Evolutionary conservation across 345 rosid species (phyloP), one percentile per base, ranked within the genome.

Genomic region (Murraya koenigii): DNA sequence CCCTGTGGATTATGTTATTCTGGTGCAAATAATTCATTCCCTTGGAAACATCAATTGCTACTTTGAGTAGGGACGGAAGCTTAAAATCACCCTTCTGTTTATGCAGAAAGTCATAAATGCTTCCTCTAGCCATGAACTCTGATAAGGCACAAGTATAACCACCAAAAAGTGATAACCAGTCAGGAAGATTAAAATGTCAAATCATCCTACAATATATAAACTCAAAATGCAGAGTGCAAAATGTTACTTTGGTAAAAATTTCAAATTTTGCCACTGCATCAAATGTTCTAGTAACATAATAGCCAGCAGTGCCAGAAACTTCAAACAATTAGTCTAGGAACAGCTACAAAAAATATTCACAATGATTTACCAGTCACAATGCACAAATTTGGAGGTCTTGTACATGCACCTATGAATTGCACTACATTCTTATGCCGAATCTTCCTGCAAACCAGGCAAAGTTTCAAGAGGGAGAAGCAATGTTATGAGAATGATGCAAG

Each of bases 21-120:
- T 91, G 97, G 86, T 94, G 99, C 80, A 96, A 86, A 87, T 91
- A 96, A 79, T 88, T 88, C 99, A 96, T 96, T 84, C 99, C 99
- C 89, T 92, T 94, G 33, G 99, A 88, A 36, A 96, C 89, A 73
- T 92, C 98, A 66, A 90, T 81, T 32, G 95, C 97, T 66, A 90
- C 93, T 90, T 89, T 92, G 82, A 96, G 94, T 68, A 96, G 87
- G 80, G 90, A 74, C 35, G 89, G 93, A 85, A 92, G 89, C 85
- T 86, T 89, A 77, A 96, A 94, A 23, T 84, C 90, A 68, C 97
- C 98, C 81, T 86, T 89, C 63, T 88, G 92, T 81, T 91, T 91
- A 83, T 96, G 99, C 63, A 96, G 90, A 86, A 85, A 90, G 81
- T 96, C 97, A 83, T 89, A 92, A 71, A 96, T 66, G 83, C 99